Evolutionary conservation across 1,284 basidiomycete genomes (phyloP).

Genomic region (Moesziomyces globuligerus): DNA sequence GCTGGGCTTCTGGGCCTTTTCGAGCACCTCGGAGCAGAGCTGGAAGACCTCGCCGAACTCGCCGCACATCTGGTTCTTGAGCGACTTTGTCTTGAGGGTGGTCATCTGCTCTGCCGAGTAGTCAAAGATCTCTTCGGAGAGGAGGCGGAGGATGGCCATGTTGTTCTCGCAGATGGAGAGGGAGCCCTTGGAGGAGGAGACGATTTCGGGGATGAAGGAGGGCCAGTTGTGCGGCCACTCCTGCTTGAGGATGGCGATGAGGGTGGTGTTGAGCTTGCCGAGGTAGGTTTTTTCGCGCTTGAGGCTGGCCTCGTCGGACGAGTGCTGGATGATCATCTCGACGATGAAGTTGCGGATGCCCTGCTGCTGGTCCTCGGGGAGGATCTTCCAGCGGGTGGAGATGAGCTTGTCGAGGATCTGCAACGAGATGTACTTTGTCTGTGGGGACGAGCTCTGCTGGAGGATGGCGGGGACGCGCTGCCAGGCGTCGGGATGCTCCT

Average conservation of each 20-base stretch:
- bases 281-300: slow-evolving; percentile 93
- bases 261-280: slow-evolving; percentile 95
- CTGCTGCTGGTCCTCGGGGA: slow-evolving; percentile 84
- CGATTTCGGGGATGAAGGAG: slow-evolving; percentile 95
- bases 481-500: slow-evolving; percentile 98
- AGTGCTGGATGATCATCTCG: slow-evolving; percentile 88
- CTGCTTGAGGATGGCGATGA: slow-evolving; percentile 98
- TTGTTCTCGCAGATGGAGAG: slow-evolving; percentile 99
- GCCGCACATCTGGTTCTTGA: slow-evolving; percentile 78
- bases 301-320: slow-evolving; percentile 80
- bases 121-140: slow-evolving; percentile 99
- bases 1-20: slow-evolving; percentile 96
- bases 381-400: slow-evolving; percentile 91
- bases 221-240: slow-evolving; percentile 99
- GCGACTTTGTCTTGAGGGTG: slow-evolving; percentile 93
- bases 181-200: slow-evolving; percentile 95
- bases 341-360: slow-evolving; percentile 97
- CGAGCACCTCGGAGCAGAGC: slow-evolving; percentile 79
- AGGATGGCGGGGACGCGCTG: slow-evolving; percentile 94
- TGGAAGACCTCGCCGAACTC: slow-evolving; percentile 67
- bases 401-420: slow-evolving; percentile 75
- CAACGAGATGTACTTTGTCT: slow-evolving; percentile 76
- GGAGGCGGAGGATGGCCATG: slow-evolving; percentile 97
- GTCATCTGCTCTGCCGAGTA: slow-evolving; percentile 99
- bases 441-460: slow-evolving; percentile 83